Evolutionary conservation across 2,329 filamentous ascomycete species (phyloP), one percentile per base, ranked within the genome.

Genomic region (Thielaviopsis punctulata): DNA sequence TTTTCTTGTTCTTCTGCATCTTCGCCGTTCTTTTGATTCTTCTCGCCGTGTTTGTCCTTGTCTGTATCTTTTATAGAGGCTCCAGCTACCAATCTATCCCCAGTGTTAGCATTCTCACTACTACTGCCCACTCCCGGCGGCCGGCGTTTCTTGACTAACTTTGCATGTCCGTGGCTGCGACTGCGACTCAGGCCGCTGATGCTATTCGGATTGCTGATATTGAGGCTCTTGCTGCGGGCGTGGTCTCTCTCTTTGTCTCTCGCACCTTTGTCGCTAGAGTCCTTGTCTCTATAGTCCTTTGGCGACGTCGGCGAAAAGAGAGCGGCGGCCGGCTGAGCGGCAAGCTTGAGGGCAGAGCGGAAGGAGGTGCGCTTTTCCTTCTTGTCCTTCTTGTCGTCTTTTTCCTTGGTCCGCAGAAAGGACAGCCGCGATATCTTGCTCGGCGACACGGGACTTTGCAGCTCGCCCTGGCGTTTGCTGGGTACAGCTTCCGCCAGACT

Each of bases 101-200:
- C n/a, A n/a, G n/a, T n/a, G n/a, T n/a, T n/a, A n/a, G n/a, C n/a
- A n/a, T n/a, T n/a, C n/a, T n/a, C n/a, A n/a, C n/a, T n/a, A n/a
- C n/a, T n/a, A n/a, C n/a, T n/a, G n/a, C n/a, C n/a, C n/a, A n/a
- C n/a, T n/a, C n/a, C n/a, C 12, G 33, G 51, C 18, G 51, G 45
- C n/a, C 51, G 45, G 43, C 52, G 45, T 49, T 50, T 52, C 25
- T 50, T 45, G 12, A 51, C 49, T 49, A 49, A 41, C 46, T 52
- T 55, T 41, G 49, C 46, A 46, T 48, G 22, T n/a, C 30, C 30
- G 30, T 15, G 30, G 30, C 30, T 36, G 30, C 30, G 30, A 7
- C 30, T 36, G 30, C 30, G 30, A 2, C 5, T n/a, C 3, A 15
- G 30, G 2, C 13, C 13, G 30, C 7, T 12, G 2, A 15, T 36